Evolutionary conservation across 495 filamentous ascomycete genomes (phyloP).

Genomic region (Pyrenopolyporus hunteri): DNA sequence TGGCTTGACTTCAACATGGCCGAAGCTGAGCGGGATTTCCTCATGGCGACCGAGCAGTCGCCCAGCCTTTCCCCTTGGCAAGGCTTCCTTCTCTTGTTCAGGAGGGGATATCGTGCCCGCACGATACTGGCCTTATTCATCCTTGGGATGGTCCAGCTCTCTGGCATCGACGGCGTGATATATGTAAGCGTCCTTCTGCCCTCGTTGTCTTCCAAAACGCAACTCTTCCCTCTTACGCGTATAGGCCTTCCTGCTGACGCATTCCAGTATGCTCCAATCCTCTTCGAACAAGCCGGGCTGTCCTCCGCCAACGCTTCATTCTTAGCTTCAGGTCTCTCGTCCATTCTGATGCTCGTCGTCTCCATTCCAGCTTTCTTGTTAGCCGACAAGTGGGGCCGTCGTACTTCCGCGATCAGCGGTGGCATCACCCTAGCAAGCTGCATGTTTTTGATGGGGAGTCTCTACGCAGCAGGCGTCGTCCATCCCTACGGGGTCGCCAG

Average conservation of each 20-base stretch:
- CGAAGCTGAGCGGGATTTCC: slow-evolving; percentile 58
- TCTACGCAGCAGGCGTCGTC: slow-evolving; percentile 58
- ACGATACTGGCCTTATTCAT: slow-evolving; percentile 56
- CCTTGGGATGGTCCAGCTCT: slow-evolving; percentile 57
- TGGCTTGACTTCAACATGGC: slow-evolving; percentile 52
- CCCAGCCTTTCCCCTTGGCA: slow-evolving; percentile 46
- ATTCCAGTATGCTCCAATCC: slow-evolving; percentile 56
- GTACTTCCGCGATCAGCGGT: slow-evolving; percentile 62
- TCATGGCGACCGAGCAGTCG: slow-evolving; percentile 31
- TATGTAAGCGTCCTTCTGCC: slow-evolving; percentile 48
- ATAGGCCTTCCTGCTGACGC: slow-evolving; percentile 8
- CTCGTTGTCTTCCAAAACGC: not conserved
- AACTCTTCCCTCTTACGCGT: not conserved
- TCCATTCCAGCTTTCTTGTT: slow-evolving; percentile 59
- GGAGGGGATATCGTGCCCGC: slow-evolving; percentile 46
- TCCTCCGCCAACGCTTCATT: slow-evolving; percentile 51
- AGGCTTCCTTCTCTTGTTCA: slow-evolving; percentile 44
- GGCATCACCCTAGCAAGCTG: slow-evolving; percentile 55
- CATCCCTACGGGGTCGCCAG: slow-evolving; percentile 54
- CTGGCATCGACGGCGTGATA: slow-evolving; percentile 58
- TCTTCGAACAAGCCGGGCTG: slow-evolving; percentile 60
- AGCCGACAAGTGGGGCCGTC: slow-evolving; percentile 69
- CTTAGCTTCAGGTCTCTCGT: slow-evolving; percentile 59
- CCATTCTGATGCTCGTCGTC: slow-evolving; percentile 55
- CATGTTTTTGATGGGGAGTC: slow-evolving; percentile 47